Conservation (phyloP, 345 rosid genomes). For the sweet orange (Citrus sinensis) region DVS_A1.0 CM039169.1:19534501-19535000, state of each 20-base stretch:
- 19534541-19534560: conserved; percentile 35
- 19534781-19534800: conserved; percentile 34
- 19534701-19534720: conserved; percentile 30
- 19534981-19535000: not conserved
- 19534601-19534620: conserved; percentile 23
- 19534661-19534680: conserved; percentile 84
- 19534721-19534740: conserved; percentile 16
- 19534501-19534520: conserved; percentile 27
- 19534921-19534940: not conserved
- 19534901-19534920: not conserved
- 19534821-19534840: conserved; percentile 43
- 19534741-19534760: conserved; percentile 25
- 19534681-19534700: conserved; percentile 53
- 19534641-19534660: conserved; percentile 70
- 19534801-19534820: conserved; percentile 43
- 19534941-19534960: not conserved
- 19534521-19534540: conserved; percentile 31
- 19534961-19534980: not conserved
- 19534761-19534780: conserved; percentile 25
- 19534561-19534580: conserved; percentile 31
- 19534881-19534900: not conserved
- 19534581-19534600: conserved; percentile 18
- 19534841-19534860: conserved; percentile 39
- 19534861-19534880: conserved; percentile 16
- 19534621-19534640: conserved; percentile 40